Evolutionary conservation across 441 rosid genomes (phyloP).

Genomic region (Gossypium davidsonii): DNA sequence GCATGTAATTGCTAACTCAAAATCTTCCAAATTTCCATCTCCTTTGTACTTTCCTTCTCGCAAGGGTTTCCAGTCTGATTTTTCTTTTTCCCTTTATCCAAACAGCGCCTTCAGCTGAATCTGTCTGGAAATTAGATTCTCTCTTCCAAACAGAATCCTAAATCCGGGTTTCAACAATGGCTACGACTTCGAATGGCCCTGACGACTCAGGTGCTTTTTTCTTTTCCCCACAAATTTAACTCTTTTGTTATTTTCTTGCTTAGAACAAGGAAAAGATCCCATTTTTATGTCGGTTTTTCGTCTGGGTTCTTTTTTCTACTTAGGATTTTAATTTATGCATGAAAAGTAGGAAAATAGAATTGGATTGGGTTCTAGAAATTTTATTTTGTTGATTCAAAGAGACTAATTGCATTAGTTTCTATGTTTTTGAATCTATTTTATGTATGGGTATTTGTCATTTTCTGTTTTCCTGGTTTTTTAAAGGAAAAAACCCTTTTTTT

Average conservation of each 20-base stretch:
- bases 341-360: background rate
- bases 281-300: background rate
- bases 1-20: background rate
- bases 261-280: background rate
- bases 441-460: background rate
- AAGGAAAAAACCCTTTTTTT: background rate
- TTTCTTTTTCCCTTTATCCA: background rate
- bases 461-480: background rate
- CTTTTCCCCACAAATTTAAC: background rate
- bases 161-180: constrained; percentile 1
- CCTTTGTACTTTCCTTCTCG: background rate
- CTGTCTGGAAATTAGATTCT: background rate
- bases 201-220: background rate
- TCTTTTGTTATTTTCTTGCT: background rate
- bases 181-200: background rate
- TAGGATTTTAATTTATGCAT: background rate
- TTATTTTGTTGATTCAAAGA: background rate
- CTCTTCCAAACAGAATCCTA: background rate
- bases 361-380: background rate
- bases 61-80: constrained; percentile 8
- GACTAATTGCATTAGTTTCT: background rate
- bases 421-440: background rate
- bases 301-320: background rate
- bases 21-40: background rate
- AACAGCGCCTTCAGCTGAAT: constrained; percentile 2